Conservation (phyloP, 495 filamentous ascomycete genomes). For the Trichocladium antarcticum region DNA sequence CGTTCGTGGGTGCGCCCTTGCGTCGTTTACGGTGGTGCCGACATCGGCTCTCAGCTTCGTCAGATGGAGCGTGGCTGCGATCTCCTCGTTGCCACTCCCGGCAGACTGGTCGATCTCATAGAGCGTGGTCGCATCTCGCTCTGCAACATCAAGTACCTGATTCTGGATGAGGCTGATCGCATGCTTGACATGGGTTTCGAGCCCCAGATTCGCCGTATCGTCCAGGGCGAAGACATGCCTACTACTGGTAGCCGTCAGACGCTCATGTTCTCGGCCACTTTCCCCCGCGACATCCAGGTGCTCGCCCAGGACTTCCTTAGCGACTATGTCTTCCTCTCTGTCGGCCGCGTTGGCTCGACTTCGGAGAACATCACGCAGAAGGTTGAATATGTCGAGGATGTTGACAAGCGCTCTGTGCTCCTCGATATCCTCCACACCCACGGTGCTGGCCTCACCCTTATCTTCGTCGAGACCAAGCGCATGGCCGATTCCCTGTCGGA, state of each 20-base stretch:
- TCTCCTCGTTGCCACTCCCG: conserved; percentile 91
- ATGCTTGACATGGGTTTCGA: conserved; percentile 99
- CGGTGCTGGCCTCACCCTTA: conserved; percentile 79
- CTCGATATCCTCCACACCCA: conserved; percentile 96
- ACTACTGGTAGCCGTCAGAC: conserved; percentile 75
- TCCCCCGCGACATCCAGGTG: conserved; percentile 98
- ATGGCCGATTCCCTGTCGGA: conserved; percentile 97
- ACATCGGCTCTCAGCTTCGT: conserved; percentile 92
- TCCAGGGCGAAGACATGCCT: conserved; percentile 97
- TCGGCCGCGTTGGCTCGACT: conserved; percentile 98
- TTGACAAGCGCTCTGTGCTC: conserved; percentile 93
- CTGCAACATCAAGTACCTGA: conserved; percentile 95
- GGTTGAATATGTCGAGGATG: conserved; percentile 93
- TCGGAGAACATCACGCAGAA: conserved; percentile 99
- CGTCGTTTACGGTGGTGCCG: conserved; percentile 97
- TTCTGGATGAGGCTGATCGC: conserved; percentile 97
- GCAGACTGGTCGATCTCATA: conserved; percentile 92
- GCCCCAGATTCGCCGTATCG: conserved; percentile 96
- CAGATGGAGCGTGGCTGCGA: conserved; percentile 97
- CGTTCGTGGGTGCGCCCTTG: conserved; percentile 97
- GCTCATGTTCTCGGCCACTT: conserved; percentile 99
- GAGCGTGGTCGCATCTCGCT: conserved; percentile 97
- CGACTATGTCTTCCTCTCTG: conserved; percentile 96
- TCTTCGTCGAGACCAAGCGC: conserved; percentile 99
- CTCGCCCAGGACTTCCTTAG: conserved; percentile 94